phyloP scores from a whole-genome alignment of 176 grass and related monocot genomes.

The Coix lacrymajobi region DNA sequence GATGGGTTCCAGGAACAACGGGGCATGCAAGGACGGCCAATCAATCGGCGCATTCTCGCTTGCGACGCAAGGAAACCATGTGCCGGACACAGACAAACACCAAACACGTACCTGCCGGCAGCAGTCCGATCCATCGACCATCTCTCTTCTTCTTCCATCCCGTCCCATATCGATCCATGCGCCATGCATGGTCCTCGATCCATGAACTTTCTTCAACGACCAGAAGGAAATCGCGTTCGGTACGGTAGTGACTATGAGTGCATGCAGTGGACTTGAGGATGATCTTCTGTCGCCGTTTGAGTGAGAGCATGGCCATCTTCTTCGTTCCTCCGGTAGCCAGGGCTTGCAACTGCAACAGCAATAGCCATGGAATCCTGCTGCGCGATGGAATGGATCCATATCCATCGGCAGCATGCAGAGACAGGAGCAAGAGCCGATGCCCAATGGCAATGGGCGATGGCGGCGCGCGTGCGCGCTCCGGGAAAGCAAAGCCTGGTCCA shows the following conservation, averaged over 20 bases:
- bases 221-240: no score
- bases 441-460: not conserved
- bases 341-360: no score
- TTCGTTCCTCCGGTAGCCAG: no score
- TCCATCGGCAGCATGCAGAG: no score
- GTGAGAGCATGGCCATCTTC: no score
- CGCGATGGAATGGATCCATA: no score
- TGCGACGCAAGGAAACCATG: slow-evolving; percentile 21
- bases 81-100: not conserved
- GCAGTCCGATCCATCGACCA: not conserved
- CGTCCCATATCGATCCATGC: not conserved
- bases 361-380: no score
- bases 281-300: no score
- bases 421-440: not conserved
- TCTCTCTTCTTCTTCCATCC: not conserved
- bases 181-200: not conserved
- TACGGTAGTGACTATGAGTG: no score
- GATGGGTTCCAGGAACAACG: not conserved
- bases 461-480: no score
- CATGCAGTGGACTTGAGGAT: no score
- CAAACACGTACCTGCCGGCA: not conserved
- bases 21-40: slow-evolving; percentile 1
- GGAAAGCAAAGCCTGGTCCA: no score
- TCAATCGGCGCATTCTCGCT: not conserved
- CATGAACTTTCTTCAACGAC: not conserved